Evolutionary conservation across 129 eudicot species (phyloP), one percentile per base, ranked within the genome.

Genomic region (Cynara cardunculus): DNA sequence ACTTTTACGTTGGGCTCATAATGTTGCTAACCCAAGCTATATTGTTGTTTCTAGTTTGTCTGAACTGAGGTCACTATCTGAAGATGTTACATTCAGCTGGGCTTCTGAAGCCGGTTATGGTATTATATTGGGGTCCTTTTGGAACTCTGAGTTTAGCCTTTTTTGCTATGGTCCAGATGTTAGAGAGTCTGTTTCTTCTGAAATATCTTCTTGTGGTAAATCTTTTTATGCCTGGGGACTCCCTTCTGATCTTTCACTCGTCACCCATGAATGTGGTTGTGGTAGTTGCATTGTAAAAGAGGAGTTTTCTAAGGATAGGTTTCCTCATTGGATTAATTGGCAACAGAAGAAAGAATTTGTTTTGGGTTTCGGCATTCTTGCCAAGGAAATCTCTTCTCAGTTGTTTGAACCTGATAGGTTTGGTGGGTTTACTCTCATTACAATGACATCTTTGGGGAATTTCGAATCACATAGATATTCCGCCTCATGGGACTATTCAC

Each of bases 261-360:
- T 84, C 9, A 85, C 77, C 21, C 70, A 25, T 71, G 89, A 80
- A 73, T 92, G 96, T 71, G 37, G 22, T 11, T 92, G 98, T 82
- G 96, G 97, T 73, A 87, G 82, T 80, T 94, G 98, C 78, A 72
- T 94, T 64, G 80, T 94, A 9, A 85, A 85, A 72, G 89, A 86
- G 46, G 96, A 94, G 80, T 90, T 83, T 34, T 70, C 39, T 7
- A 89, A 87, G 41, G 91, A 80, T 26, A 76, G 84, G 85, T 90
- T 87, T 74, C 96, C 91, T 19, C 68, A 69, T 30, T 94, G 98
- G 98, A 78, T 88, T 44, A 86, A 91, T 30, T 94, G 98, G 98
- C 94, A 88, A 85, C 94, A 92, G 19, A 94, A 89, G 79, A 89
- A 87, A 78, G 86, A 86, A 13, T 34, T 87, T n/a, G 87, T 89